Evolutionary conservation across 169 alveolate species (phyloP), one percentile per base, ranked within the genome.

Genomic region (Hepatocystis sp.): DNA sequence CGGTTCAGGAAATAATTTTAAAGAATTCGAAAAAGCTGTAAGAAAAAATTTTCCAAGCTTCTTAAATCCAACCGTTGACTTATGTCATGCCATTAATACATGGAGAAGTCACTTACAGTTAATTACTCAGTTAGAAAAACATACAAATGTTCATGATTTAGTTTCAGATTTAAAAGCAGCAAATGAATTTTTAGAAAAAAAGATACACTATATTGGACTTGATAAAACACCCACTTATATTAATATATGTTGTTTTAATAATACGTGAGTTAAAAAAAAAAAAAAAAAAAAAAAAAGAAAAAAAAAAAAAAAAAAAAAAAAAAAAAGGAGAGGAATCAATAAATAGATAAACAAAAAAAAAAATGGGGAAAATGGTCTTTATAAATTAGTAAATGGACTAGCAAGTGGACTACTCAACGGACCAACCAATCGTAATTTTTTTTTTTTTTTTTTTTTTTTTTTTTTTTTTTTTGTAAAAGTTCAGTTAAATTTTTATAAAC

Each of bases 111-210:
- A 78, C 61, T 46, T 78, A 47, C 30, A 60, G 28, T 61, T 78
- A 55, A 78, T 78, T 17, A 49, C 66, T 0, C 64, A 78, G 49
- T 42, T 78, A 55, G 89, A 78, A 39, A 46, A 78, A 30, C 89
- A 78, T 28, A 78, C 89, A 8, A 78, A 78, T 61, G 89, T 78
- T 17, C 61, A 78, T 52, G 84, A 78, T 40, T 13, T 78, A 17
- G 89, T 78, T 39, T 78, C 89, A 36, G 89, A 78, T 21, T 27
- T 78, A 13, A 78, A 78, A 39, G 89, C 89, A 19, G 89, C 89
- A 1, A 47, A 78, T 49, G 36, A 34, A 8, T 78, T 78, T 78
- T 78, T 78, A 27, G 84, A 78, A 52, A 23, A 78, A 49, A 78
- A 78, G 61, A 78, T 78, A n/a, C 84, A 52, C 32, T 78, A 78